These are phyloP conservation scores for Leccinum subtestaceum DNA, from an alignment of 768 basidiomycete genomes.

Conservation along the genomic window DNA sequence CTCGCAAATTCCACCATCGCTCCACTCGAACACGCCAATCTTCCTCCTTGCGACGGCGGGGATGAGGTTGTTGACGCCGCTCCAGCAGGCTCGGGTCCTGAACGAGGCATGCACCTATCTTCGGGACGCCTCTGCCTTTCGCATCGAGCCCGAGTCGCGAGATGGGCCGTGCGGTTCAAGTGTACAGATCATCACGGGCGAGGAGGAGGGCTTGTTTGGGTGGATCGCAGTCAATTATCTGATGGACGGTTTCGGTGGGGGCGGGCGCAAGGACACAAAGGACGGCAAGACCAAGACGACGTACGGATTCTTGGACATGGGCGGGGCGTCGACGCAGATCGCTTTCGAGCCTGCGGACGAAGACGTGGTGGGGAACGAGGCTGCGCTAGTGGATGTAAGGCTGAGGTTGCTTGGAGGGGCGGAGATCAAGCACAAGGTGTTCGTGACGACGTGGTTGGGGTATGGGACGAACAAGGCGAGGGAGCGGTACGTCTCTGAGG, in stretches of 20 bases:
- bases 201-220: constrained; percentile 97
- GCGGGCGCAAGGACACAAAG: background rate
- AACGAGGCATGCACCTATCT: constrained; percentile 76
- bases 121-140: constrained; percentile 71
- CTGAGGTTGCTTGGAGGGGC: constrained; percentile 79
- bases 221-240: constrained; percentile 99
- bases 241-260: constrained; percentile 85
- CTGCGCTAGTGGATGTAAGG: constrained; percentile 70
- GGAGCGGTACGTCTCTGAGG: constrained; percentile 81
- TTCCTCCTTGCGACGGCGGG: constrained; percentile 97
- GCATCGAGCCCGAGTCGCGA: constrained; percentile 60
- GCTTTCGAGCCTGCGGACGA: constrained; percentile 82
- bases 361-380: constrained; percentile 52
- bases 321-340: constrained; percentile 97
- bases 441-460: constrained; percentile 98
- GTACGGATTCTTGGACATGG: constrained; percentile 99
- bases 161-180: constrained; percentile 88
- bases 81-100: constrained; percentile 72
- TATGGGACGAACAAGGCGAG: constrained; percentile 98
- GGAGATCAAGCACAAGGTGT: constrained; percentile 88
- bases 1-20: constrained; percentile 79
- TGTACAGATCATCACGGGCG: constrained; percentile 92
- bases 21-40: constrained; percentile 81
- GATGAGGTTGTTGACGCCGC: constrained; percentile 80
- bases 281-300: constrained; percentile 72